A percentile compares a stretch with the other conserved stretches of the same genome.
phyloP scores from a whole-genome alignment of 208 protist genomes.

The Trypanosoma cruzi region DNA sequence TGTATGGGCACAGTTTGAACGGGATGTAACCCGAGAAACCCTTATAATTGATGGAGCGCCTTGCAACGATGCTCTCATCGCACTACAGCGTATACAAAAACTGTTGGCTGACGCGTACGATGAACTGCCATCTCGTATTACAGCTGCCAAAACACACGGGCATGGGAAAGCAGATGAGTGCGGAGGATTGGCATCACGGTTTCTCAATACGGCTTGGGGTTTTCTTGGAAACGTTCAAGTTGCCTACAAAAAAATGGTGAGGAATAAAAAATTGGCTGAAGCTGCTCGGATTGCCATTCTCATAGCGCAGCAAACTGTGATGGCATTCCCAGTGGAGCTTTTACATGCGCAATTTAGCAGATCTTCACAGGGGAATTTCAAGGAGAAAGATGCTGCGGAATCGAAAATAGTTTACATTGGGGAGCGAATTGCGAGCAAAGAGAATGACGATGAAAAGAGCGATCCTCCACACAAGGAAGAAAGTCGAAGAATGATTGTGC shows the following conservation, averaged over 20 bases:
- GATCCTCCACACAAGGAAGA: not conserved
- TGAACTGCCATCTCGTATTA: not conserved
- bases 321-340: slow-evolving; percentile 31
- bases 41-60: slow-evolving; percentile 16
- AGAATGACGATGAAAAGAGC: not conserved
- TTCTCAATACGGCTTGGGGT: slow-evolving; percentile 1
- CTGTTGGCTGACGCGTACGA: slow-evolving; percentile 19
- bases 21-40: slow-evolving; percentile 24
- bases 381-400: not conserved
- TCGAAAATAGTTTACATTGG: slow-evolving; percentile 23
- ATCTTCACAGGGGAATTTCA: not conserved
- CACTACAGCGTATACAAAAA: slow-evolving; percentile 15
- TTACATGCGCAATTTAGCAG: slow-evolving; percentile 28
- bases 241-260: slow-evolving; percentile 6
- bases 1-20: slow-evolving; percentile 33
- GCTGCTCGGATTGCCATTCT: slow-evolving; percentile 27
- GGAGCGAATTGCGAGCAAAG: slow-evolving; percentile 2
- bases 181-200: not conserved
- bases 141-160: not conserved
- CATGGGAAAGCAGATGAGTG: not conserved
- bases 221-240: not conserved
- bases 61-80: slow-evolving; percentile 3
- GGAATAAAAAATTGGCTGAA: slow-evolving; percentile 5
- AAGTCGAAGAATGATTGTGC: slow-evolving; percentile 24
- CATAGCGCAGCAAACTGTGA: slow-evolving; percentile 27